Conservation (phyloP, 345 rosid species). For the Nasturtium officinale region DNA sequence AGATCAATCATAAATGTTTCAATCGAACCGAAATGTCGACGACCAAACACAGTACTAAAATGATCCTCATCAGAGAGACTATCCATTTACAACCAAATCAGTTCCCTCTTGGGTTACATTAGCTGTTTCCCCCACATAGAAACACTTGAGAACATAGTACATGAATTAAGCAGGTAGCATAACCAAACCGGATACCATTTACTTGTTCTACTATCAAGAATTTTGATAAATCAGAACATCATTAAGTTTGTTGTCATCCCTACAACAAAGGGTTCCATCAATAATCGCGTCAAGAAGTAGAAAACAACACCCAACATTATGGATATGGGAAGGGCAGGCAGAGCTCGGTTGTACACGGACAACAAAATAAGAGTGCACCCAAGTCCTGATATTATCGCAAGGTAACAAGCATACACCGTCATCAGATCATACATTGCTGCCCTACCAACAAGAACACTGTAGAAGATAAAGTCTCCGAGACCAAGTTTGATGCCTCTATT, state of each 20-base stretch:
- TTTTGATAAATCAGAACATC: conserved; percentile 62
- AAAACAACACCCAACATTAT: conserved; percentile 80
- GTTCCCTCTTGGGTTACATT: neutral
- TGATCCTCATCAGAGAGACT: neutral
- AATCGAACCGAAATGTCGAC: conserved; percentile 9
- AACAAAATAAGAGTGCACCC: conserved; percentile 96
- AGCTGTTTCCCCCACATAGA: neutral
- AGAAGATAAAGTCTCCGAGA: conserved; percentile 95
- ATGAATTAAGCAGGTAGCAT: neutral
- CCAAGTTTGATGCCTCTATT: conserved; percentile 84
- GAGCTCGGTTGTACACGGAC: conserved; percentile 74
- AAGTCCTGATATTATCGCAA: conserved; percentile 92
- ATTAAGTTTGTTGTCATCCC: conserved; percentile 73
- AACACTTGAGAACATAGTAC: neutral
- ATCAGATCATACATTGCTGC: conserved; percentile 99
- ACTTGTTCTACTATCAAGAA: conserved; percentile 17
- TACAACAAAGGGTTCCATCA: conserved; percentile 94
- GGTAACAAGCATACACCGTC: conserved; percentile 98
- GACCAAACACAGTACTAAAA: neutral
- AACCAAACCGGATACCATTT: conserved; percentile 17
- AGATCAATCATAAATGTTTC: neutral
- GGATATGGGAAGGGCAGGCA: conserved; percentile 96
- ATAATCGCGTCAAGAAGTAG: conserved; percentile 87
- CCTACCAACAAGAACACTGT: conserved; percentile 97
- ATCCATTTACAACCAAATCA: conserved; percentile 12